Evolutionary conservation across 805 yeast genomes (phyloP).

Genomic region (Starmerella floris): DNA sequence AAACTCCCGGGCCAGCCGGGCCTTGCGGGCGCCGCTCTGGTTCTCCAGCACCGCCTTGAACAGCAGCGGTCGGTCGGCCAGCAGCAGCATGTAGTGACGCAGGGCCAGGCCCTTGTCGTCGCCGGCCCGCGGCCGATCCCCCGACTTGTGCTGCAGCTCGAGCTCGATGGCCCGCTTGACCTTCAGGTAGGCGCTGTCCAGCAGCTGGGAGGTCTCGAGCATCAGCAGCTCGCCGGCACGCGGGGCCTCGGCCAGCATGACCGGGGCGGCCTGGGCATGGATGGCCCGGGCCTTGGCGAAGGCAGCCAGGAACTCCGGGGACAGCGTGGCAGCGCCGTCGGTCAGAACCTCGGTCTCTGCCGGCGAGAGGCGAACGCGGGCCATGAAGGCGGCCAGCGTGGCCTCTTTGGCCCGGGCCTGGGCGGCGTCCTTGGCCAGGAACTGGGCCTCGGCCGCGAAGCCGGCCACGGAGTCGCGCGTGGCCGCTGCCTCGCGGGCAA

Average conservation of each 20-base stretch:
- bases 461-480: slow-evolving; percentile 21
- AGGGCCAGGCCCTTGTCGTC: neutral
- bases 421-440: slow-evolving; percentile 20
- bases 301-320: slow-evolving; percentile 45
- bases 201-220: slow-evolving; percentile 29
- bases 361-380: slow-evolving; percentile 53
- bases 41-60: slow-evolving; percentile 48
- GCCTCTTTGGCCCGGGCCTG: slow-evolving; percentile 19
- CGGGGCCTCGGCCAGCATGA: slow-evolving; percentile 39
- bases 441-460: slow-evolving; percentile 23
- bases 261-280: slow-evolving; percentile 50
- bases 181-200: slow-evolving; percentile 43
- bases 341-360: slow-evolving; percentile 51
- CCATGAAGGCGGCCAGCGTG: slow-evolving; percentile 31
- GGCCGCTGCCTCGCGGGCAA: slow-evolving; percentile 19
- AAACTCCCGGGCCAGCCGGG: slow-evolving; percentile 53
- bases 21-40: slow-evolving; percentile 58
- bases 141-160: slow-evolving; percentile 16
- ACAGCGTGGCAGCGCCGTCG: slow-evolving; percentile 24
- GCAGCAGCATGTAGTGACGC: slow-evolving; percentile 17
- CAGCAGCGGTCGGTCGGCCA: slow-evolving; percentile 29
- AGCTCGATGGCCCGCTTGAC: slow-evolving; percentile 34
- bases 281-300: slow-evolving; percentile 51
- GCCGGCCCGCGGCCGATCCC: neutral
- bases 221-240: slow-evolving; percentile 36